A percentile compares a stretch with the other conserved stretches of the same genome.
Evolutionary conservation across 1,139 yeast species (phyloP).

Genomic region (Dujonia santamariae): DNA sequence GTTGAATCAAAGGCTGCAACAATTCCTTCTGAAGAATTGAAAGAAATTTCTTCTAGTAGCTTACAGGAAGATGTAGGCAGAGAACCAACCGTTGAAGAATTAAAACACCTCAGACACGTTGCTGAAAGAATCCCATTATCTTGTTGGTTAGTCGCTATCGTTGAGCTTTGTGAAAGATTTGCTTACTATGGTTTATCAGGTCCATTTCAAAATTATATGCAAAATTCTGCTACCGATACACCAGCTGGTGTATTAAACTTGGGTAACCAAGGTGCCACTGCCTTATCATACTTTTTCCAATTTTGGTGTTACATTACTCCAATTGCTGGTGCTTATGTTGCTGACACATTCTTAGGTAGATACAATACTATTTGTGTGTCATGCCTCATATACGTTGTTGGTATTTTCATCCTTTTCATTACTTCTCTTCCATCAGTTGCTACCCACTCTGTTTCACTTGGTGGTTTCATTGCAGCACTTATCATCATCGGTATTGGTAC

Average conservation of each 20-base stretch:
- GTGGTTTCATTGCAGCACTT: slow-evolving; percentile 61
- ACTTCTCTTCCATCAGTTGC: slow-evolving; percentile 71
- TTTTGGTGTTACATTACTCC: slow-evolving; percentile 86
- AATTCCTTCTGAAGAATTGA: no score
- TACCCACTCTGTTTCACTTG: slow-evolving; percentile 39
- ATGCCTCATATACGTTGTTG: slow-evolving; percentile 57
- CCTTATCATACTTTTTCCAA: slow-evolving; percentile 71
- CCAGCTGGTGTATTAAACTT: slow-evolving; percentile 63
- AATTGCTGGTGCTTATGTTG: slow-evolving; percentile 69
- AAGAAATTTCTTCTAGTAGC: no score
- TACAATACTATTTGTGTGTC: slow-evolving; percentile 65
- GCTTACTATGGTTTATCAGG: slow-evolving; percentile 80
- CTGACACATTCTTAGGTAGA: slow-evolving; percentile 75
- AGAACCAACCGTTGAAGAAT: slow-evolving; percentile 37
- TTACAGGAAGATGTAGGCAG: slow-evolving; percentile 24
- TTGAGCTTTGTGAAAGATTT: slow-evolving; percentile 81
- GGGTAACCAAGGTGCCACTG: slow-evolving; percentile 67
- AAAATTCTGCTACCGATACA: slow-evolving; percentile 41
- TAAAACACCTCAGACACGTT: slow-evolving; percentile 40
- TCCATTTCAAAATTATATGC: slow-evolving; percentile 79
- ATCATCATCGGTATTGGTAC: slow-evolving; percentile 73
- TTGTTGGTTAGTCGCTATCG: slow-evolving; percentile 73
- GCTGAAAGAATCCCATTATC: slow-evolving; percentile 37
- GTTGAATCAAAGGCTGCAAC: no score
- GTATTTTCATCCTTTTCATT: slow-evolving; percentile 62